Evolutionary conservation across 371 early-diverging fungal genomes (phyloP).

Genomic region (Mortierella sp.): DNA sequence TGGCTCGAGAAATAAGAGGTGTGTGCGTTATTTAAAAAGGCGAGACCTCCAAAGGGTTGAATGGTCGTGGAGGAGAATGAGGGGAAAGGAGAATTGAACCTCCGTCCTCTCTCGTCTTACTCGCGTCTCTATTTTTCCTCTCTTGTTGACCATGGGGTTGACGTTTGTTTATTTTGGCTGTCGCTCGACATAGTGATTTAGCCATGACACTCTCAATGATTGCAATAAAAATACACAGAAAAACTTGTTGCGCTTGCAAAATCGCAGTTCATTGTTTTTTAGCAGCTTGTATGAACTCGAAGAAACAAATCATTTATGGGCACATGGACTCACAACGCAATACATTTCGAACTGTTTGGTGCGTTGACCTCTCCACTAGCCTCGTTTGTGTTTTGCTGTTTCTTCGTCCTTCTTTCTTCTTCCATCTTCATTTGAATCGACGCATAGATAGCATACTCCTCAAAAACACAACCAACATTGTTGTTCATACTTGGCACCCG

Average conservation of each 20-base stretch:
- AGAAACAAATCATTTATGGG: not conserved
- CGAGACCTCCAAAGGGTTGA: not conserved
- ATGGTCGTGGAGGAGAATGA: not conserved
- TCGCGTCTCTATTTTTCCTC: not conserved
- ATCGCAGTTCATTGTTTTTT: not conserved
- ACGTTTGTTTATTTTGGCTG: not conserved
- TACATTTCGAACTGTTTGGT: not conserved
- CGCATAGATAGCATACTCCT: not conserved
- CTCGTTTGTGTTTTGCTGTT: not conserved
- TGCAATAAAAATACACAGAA: not conserved
- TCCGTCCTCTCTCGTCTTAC: not conserved
- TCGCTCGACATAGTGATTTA: not conserved
- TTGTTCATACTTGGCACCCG: not conserved
- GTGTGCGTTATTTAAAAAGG: constrained; percentile 5
- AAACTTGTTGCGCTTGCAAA: not conserved
- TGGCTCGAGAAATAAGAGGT: not conserved
- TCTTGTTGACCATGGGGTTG: not conserved
- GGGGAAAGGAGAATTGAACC: constrained; percentile 1
- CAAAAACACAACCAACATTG: not conserved
- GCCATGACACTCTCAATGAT: not conserved
- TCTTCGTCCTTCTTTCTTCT: not conserved
- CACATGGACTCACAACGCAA: not conserved
- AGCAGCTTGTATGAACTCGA: not conserved
- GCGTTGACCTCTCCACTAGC: not conserved
- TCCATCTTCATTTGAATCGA: not conserved